Conservation (phyloP, 202 grass and related monocot genomes). For the Schoenoplectus tabernaemontani region DNA sequence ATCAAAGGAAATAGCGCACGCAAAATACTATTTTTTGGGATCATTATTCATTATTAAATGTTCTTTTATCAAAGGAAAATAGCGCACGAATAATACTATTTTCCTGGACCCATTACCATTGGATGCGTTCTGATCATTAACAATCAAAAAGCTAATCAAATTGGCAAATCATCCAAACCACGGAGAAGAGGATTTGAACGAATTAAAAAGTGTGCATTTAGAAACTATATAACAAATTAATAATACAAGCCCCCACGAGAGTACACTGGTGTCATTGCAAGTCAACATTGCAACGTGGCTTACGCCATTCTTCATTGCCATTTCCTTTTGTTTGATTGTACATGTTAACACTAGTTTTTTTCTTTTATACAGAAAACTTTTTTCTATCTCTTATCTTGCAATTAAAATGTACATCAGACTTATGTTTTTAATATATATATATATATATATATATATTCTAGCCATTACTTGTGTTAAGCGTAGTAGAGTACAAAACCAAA, state of each 20-base stretch:
- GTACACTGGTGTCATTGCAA: not conserved
- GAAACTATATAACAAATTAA: too few species aligned
- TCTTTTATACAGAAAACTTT: not conserved
- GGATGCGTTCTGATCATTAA: not conserved
- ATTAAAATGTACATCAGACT: not conserved
- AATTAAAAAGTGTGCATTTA: too few species aligned
- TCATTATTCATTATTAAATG: not conserved
- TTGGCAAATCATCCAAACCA: not conserved
- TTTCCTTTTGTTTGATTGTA: not conserved
- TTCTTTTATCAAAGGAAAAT: not conserved
- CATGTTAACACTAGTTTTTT: not conserved
- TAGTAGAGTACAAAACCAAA: not conserved
- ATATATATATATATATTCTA: not conserved
- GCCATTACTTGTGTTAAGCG: not conserved
- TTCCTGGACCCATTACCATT: not conserved
- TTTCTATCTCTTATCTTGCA: not conserved
- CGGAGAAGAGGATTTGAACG: too few species aligned
- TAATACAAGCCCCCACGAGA: too few species aligned
- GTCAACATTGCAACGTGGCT: not conserved
- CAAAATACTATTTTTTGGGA: not conserved
- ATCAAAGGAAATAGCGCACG: not conserved
- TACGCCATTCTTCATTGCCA: not conserved
- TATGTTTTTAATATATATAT: not conserved
- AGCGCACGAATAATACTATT: not conserved
- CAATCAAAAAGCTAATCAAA: not conserved